Evolutionary conservation across 306 rosid species (phyloP).

Genomic region (Begonia peltatifolia): DNA sequence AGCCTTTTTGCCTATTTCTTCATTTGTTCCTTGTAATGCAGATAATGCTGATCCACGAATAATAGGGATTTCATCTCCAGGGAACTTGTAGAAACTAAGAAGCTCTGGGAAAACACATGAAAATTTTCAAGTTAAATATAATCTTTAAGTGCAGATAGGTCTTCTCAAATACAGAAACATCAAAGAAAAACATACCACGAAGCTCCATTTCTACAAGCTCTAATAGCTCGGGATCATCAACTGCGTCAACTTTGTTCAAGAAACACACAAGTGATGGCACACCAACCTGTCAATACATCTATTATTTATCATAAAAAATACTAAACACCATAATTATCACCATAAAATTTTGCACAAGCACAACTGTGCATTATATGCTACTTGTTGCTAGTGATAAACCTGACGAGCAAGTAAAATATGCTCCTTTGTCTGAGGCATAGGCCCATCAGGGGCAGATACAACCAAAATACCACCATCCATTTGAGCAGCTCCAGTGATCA

Average conservation of each 20-base stretch:
- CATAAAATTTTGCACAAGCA: too few relatives aligned
- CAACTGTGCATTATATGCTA: too few relatives aligned
- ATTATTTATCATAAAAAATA: too few relatives aligned
- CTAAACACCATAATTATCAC: too few relatives aligned
- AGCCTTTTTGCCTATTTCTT: constrained; percentile 53
- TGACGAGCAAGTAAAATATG: constrained; percentile 52
- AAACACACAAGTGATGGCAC: constrained; percentile 70
- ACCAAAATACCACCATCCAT: constrained; percentile 23
- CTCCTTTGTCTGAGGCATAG: constrained; percentile 53
- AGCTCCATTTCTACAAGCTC: constrained; percentile 71
- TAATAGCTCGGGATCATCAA: constrained; percentile 67
- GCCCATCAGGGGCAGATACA: constrained; percentile 14
- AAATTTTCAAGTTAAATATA: too few relatives aligned
- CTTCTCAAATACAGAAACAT: too few relatives aligned
- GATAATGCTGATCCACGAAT: constrained; percentile 53
- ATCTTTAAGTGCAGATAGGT: too few relatives aligned
- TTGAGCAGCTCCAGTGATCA: constrained; percentile 2
- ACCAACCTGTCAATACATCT: constrained; percentile 33
- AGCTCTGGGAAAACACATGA: constrained; percentile 14
- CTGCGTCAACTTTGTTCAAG: constrained; percentile 66
- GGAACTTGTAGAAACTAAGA: constrained; percentile 46
- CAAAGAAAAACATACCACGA: constrained; percentile 9
- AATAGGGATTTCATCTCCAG: constrained; percentile 69
- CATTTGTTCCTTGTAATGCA: constrained; percentile 52
- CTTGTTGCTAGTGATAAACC: too few relatives aligned